These are phyloP conservation scores for Suillus placidus DNA, from an alignment of 768 basidiomycete species.

Conservation along the genomic window DNA sequence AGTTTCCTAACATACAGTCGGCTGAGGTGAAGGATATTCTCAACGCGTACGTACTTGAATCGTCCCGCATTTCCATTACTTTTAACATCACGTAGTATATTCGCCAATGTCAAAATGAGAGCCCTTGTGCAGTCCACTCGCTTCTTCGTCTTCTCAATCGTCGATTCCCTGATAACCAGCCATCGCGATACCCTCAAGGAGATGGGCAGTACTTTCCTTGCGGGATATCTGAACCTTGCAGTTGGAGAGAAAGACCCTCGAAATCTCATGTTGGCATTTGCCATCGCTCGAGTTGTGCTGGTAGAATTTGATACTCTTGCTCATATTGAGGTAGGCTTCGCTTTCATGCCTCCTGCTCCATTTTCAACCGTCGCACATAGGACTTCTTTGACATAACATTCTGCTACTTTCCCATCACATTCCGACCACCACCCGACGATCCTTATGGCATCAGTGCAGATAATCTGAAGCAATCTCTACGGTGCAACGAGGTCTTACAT, in stretches of 20 bases:
- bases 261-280: slow-evolving; percentile 88
- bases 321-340: slow-evolving; percentile 69
- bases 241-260: slow-evolving; percentile 98
- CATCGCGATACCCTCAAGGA: slow-evolving; percentile 59
- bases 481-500: slow-evolving; percentile 41
- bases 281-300: slow-evolving; percentile 81
- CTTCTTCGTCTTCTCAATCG: slow-evolving; percentile 75
- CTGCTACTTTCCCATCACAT: slow-evolving; percentile 98
- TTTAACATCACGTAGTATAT: slow-evolving; percentile 52
- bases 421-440: slow-evolving; percentile 91
- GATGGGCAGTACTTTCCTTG: slow-evolving; percentile 73
- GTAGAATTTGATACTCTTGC: slow-evolving; percentile 83
- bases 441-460: slow-evolving; percentile 91
- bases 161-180: slow-evolving; percentile 60
- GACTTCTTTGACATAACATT: slow-evolving; percentile 93
- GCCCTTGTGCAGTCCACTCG: slow-evolving; percentile 81
- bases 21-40: slow-evolving; percentile 64
- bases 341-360: background rate
- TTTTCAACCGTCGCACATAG: slow-evolving; percentile 41
- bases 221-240: slow-evolving; percentile 75
- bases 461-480: slow-evolving; percentile 74
- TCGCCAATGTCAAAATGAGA: slow-evolving; percentile 79
- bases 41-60: slow-evolving; percentile 52
- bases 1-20: slow-evolving; percentile 62
- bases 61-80: background rate